Percentiles rank a stretch among this genome's conserved stretches.
Evolutionary conservation across 2,329 filamentous ascomycete species (phyloP).

Genomic region (Rutstroemia sydowiana): DNA sequence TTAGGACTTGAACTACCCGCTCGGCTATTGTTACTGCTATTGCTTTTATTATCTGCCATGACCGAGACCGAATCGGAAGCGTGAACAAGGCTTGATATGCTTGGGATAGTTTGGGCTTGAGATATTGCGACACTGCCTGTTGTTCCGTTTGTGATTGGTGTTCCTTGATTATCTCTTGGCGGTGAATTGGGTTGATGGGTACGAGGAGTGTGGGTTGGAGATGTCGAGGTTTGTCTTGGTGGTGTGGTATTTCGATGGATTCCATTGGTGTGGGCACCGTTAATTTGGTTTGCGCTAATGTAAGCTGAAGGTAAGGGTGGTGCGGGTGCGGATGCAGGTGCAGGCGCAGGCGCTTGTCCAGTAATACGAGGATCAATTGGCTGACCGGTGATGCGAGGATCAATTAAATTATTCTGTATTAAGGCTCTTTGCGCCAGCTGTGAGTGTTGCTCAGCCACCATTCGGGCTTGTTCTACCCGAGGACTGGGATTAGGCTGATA

Average conservation of each 20-base stretch:
- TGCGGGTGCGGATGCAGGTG: constrained; percentile 7
- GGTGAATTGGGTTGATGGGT: constrained; percentile 13
- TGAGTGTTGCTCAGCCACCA: constrained; percentile 29
- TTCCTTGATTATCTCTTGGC: constrained; percentile 10
- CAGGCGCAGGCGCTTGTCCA: too few species aligned
- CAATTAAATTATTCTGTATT: constrained; percentile 22
- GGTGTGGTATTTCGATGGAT: constrained; percentile 18
- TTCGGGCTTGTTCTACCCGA: constrained; percentile 34
- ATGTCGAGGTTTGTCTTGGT: constrained; percentile 12
- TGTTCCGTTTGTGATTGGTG: background rate
- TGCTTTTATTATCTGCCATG: constrained; percentile 26
- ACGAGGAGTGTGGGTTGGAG: constrained; percentile 3
- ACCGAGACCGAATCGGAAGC: constrained; percentile 25
- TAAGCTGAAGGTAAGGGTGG: too few species aligned
- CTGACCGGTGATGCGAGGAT: constrained; percentile 15
- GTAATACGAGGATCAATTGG: background rate
- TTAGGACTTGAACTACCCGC: constrained; percentile 24
- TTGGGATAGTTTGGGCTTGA: constrained; percentile 27
- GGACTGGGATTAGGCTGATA: constrained; percentile 33
- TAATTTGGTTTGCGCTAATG: too few species aligned
- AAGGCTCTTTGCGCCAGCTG: constrained; percentile 25
- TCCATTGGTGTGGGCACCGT: constrained; percentile 15
- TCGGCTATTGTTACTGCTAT: constrained; percentile 25
- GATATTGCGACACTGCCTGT: constrained; percentile 12
- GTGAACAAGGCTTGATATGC: constrained; percentile 28